These are phyloP conservation scores for Leishmania amazonensis DNA, from an alignment of 208 protist genomes.

Conservation along the genomic window DNA sequence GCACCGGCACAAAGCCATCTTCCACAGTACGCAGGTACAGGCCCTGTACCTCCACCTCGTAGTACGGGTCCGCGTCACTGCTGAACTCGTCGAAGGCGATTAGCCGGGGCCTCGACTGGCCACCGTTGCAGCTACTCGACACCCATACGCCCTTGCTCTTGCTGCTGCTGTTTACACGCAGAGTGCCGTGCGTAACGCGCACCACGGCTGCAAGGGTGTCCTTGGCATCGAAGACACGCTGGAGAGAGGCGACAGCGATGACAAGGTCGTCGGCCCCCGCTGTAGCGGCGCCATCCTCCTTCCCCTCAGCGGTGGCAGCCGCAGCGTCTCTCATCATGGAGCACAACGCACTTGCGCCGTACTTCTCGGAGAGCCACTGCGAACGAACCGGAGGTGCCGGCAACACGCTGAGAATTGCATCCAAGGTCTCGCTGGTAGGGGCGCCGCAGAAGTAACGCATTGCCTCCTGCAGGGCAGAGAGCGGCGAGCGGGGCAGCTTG, in stretches of 20 bases:
- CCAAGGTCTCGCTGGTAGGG: slow-evolving; percentile 49
- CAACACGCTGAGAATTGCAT: slow-evolving; percentile 70
- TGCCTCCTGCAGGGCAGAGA: slow-evolving; percentile 67
- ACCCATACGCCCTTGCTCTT: background rate
- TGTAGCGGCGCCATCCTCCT: background rate
- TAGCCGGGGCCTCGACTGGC: slow-evolving; percentile 14
- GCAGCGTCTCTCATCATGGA: background rate
- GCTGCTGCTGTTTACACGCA: slow-evolving; percentile 22
- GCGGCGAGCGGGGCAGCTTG: slow-evolving; percentile 60
- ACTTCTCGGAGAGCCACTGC: slow-evolving; percentile 43
- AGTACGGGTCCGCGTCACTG: slow-evolving; percentile 69
- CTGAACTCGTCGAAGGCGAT: slow-evolving; percentile 72
- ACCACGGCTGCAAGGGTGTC: slow-evolving; percentile 58
- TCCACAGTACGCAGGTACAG: slow-evolving; percentile 53
- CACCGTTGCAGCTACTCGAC: background rate
- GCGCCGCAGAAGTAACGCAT: slow-evolving; percentile 71
- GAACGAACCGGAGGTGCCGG: slow-evolving; percentile 40
- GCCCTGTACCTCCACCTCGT: slow-evolving; percentile 40
- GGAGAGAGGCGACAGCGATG: slow-evolving; percentile 57
- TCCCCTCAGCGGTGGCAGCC: background rate
- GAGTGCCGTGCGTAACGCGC: slow-evolving; percentile 59
- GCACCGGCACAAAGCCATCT: slow-evolving; percentile 58
- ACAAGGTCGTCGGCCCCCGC: slow-evolving; percentile 17
- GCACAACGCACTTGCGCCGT: slow-evolving; percentile 33
- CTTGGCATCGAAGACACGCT: slow-evolving; percentile 49